phyloP scores from a whole-genome alignment of 1,284 basidiomycete species.

The Ceratobasidium papillatum region DNA sequence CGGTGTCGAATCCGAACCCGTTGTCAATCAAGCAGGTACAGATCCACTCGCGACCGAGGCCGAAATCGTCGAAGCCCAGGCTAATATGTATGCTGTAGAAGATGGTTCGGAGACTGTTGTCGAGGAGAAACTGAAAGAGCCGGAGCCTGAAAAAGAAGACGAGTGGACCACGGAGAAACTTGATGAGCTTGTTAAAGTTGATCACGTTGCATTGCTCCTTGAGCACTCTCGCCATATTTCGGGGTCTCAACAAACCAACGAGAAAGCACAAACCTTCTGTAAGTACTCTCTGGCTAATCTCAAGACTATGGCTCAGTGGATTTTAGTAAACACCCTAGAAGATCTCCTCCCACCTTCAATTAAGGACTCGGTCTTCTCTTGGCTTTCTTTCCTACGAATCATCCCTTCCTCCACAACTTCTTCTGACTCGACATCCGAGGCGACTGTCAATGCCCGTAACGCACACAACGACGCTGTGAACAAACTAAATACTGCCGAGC shows the following conservation, averaged over 20 bases:
- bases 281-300: conserved; percentile 50
- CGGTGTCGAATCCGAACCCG: conserved; percentile 55
- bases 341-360: conserved; percentile 88
- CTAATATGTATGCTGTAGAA: conserved; percentile 50
- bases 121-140: conserved; percentile 62
- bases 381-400: conserved; percentile 55
- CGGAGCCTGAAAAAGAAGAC: conserved; percentile 43
- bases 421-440: conserved; percentile 31
- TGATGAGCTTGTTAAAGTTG: conserved; percentile 70
- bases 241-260: conserved; percentile 50
- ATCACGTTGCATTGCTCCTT: conserved; percentile 77
- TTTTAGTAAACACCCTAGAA: conserved; percentile 79
- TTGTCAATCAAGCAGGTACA: conserved; percentile 37
- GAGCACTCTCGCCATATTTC: conserved; percentile 73
- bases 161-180: conserved; percentile 62
- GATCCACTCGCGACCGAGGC: conserved; percentile 48
- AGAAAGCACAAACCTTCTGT: conserved; percentile 59
- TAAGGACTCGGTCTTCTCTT: conserved; percentile 69
- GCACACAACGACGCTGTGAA: conserved; percentile 56
- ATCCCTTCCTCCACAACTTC: background rate
- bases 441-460: conserved; percentile 62
- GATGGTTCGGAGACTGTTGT: conserved; percentile 47
- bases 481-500: conserved; percentile 66
- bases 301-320: background rate
- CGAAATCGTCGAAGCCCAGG: conserved; percentile 49